Base-by-base conservation (phyloP, 345 rosid species). In the Rhizophora apiculata region DNA sequence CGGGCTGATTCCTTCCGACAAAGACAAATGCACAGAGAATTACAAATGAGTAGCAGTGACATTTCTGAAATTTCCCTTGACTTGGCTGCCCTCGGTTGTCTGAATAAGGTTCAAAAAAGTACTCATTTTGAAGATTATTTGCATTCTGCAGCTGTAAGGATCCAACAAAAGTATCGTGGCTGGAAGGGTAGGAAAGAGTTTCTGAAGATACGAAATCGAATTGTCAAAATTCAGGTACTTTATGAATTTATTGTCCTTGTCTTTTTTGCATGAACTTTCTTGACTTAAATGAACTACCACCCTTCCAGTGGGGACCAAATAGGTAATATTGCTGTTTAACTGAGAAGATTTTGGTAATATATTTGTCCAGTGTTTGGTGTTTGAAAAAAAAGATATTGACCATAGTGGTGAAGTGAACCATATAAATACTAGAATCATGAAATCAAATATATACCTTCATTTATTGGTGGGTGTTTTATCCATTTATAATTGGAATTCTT, bases 161-260 rank as follows among this genome's bases (percentile, higher is more conserved):
- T 88, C 72, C 94, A 88, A 69, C 78, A 81, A 64, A 85, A 79
- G 78, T 86, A 82, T 60, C 89, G 88, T 22, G 88, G 94, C 55
- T 86, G 91, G 90, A 85, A 83, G 75, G 82, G 85, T 60, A 83
- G 91, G 72, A 85, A 75, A 76, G 89, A 83, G 19, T 85, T 80
- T 70, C 70, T 88, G 72, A 82, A 80, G 78, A 83, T 82, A 34
- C 81, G 89, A 6, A 74, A 76, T 39, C 81, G 83, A 24, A 85
- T 88, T 58, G 84, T 88, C 27, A 86, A 86, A 76, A 67, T 86
- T 65, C 94, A 88, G 89, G 94, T 86, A 78, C 57, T 66, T 46
- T 32, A 8, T 26, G 24, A 48, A 34, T 59, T 20, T 52, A 19
- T 54, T 34, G 26, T 74, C 31, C 56, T 61, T 24, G 11, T 6